A percentile compares a stretch with the other conserved stretches of the same genome.
Evolutionary conservation across 208 protist genomes (phyloP).

Genomic region (Leishmania braziliensis): DNA sequence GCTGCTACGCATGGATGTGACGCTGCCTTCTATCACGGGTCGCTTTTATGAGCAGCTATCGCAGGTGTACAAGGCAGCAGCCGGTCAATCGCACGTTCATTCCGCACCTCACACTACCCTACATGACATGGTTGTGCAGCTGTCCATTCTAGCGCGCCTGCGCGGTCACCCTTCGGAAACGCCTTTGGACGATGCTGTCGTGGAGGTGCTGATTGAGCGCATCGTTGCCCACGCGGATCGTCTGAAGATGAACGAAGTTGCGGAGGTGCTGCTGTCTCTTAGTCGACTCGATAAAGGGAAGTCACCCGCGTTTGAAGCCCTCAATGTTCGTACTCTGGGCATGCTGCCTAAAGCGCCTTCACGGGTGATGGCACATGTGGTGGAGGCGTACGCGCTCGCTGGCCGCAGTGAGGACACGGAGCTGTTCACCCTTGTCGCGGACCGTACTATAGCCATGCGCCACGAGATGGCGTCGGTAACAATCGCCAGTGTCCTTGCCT

Average conservation of each 20-base stretch:
- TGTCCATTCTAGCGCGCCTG: conserved; percentile 45
- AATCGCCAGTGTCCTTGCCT: conserved; percentile 67
- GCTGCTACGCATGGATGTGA: conserved; percentile 72
- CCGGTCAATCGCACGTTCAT: not conserved
- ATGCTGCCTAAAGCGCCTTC: conserved; percentile 55
- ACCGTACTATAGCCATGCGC: conserved; percentile 64
- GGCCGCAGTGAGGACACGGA: conserved; percentile 47
- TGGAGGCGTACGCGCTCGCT: conserved; percentile 55
- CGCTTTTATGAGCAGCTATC: conserved; percentile 21
- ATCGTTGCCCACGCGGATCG: conserved; percentile 8
- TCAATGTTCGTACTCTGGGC: conserved; percentile 57
- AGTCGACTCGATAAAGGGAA: conserved; percentile 37
- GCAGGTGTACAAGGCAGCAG: not conserved
- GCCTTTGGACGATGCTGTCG: not conserved
- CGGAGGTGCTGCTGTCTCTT: conserved; percentile 74
- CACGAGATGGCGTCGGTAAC: conserved; percentile 63
- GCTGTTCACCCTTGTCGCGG: conserved; percentile 74
- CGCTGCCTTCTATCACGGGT: conserved; percentile 32
- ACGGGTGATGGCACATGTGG: conserved; percentile 49
- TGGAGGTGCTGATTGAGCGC: conserved; percentile 4
- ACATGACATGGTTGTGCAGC: conserved; percentile 35
- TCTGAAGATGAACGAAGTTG: conserved; percentile 45
- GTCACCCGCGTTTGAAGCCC: conserved; percentile 18
- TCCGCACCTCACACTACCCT: not conserved
- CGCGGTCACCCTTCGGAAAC: not conserved